Percentiles rank a stretch among this genome's conserved stretches.
Evolutionary conservation across 2,329 filamentous ascomycete species (phyloP).

Genomic region (Aureobasidium sp.): DNA sequence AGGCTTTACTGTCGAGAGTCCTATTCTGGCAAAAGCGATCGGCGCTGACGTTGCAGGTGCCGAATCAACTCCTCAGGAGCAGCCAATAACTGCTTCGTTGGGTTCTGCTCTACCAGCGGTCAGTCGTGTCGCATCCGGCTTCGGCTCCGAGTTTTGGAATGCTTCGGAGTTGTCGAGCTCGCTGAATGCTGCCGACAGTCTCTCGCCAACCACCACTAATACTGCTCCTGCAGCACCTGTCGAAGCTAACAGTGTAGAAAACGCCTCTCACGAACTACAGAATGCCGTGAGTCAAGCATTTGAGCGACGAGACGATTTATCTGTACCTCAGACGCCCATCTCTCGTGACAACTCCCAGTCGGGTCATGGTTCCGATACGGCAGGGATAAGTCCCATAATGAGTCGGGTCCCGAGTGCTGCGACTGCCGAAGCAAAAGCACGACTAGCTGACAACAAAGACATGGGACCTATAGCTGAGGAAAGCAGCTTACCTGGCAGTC

Average conservation of each 20-base stretch:
- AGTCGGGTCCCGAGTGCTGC: conserved; percentile 45
- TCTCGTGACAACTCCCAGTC: conserved; percentile 37
- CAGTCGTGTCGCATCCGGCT: conserved; percentile 35
- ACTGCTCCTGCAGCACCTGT: neutral
- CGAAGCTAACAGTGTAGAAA: conserved; percentile 32
- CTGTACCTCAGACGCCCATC: conserved; percentile 45
- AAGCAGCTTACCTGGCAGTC: conserved; percentile 22
- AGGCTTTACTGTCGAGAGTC: conserved; percentile 25
- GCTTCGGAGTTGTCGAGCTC: conserved; percentile 6
- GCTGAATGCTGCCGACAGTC: neutral
- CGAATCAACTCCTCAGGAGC: neutral
- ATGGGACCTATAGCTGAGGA: conserved; percentile 52
- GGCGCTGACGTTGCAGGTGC: neutral
- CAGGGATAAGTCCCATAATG: conserved; percentile 59
- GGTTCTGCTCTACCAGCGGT: conserved; percentile 33
- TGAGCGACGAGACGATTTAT: conserved; percentile 48
- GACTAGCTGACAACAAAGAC: conserved; percentile 26
- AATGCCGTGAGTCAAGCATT: conserved; percentile 59
- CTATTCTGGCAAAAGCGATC: conserved; percentile 22
- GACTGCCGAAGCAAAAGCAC: conserved; percentile 31
- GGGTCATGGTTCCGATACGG: conserved; percentile 36
- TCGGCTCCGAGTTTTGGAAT: conserved; percentile 30
- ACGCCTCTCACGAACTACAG: conserved; percentile 20
- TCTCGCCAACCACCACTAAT: neutral
- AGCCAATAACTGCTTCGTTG: neutral